Evolutionary conservation across 768 basidiomycete genomes (phyloP).

Genomic region (Tubosaeta sp.): DNA sequence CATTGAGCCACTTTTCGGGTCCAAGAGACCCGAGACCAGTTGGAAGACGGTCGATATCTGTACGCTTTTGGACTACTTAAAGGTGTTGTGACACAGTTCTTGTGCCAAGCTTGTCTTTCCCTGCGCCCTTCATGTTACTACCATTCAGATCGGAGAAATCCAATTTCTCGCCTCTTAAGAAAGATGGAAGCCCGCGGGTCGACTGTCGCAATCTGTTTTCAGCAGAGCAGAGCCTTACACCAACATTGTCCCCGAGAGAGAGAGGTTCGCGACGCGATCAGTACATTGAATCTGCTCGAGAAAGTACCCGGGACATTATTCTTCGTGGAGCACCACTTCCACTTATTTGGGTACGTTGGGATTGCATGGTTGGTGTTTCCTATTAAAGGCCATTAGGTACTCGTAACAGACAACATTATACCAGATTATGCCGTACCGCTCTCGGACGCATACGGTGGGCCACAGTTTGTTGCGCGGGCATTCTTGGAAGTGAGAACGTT

Average conservation of each 20-base stretch:
- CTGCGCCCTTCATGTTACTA: slow-evolving; percentile 12
- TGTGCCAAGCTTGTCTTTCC: slow-evolving; percentile 1
- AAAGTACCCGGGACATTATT: slow-evolving; percentile 10
- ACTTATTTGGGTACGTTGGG: slow-evolving; percentile 22
- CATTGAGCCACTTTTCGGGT: background rate
- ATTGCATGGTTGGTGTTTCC: background rate
- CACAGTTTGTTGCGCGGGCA: slow-evolving; percentile 27
- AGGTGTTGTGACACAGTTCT: background rate
- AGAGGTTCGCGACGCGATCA: background rate
- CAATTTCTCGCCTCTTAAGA: slow-evolving; percentile 19
- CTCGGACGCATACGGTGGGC: slow-evolving; percentile 22
- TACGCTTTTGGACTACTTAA: background rate
- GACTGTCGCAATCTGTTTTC: slow-evolving; percentile 22
- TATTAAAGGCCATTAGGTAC: slow-evolving; percentile 11
- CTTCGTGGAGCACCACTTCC: slow-evolving; percentile 24
- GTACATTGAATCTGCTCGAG: slow-evolving; percentile 1
- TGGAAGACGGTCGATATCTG: background rate
- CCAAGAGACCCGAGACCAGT: background rate
- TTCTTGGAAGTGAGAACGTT: slow-evolving; percentile 17
- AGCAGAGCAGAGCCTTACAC: background rate
- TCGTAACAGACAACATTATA: slow-evolving; percentile 25
- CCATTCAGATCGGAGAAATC: slow-evolving; percentile 4
- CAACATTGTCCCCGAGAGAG: background rate
- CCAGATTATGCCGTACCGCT: slow-evolving; percentile 28
- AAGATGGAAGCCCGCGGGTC: slow-evolving; percentile 7